These are phyloP conservation scores for Exophiala sideris DNA, from an alignment of 2,329 filamentous ascomycete genomes.

Conservation along the genomic window DNA sequence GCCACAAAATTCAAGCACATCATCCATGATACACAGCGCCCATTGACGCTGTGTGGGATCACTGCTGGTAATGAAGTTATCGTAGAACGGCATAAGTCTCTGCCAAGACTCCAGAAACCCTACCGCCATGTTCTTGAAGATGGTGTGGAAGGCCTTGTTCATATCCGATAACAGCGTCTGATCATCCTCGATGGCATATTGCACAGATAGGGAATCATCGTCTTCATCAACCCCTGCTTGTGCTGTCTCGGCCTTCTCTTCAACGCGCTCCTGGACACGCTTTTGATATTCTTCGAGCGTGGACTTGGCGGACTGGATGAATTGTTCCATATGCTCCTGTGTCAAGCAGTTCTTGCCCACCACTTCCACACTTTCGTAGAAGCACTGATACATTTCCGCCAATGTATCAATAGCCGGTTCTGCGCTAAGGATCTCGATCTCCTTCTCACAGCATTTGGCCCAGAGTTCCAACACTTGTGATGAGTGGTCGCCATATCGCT, in stretches of 20 bases:
- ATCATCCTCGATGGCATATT: constrained; percentile 94
- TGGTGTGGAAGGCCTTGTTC: constrained; percentile 99
- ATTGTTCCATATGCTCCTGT: constrained; percentile 73
- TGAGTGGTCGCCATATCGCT: constrained; percentile 77
- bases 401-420: constrained; percentile 95
- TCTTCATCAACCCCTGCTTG: constrained; percentile 88
- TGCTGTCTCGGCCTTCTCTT: constrained; percentile 78
- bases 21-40: constrained; percentile 98
- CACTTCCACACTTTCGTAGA: constrained; percentile 96
- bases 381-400: constrained; percentile 99
- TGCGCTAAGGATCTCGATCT: constrained; percentile 87
- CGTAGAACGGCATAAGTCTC: constrained; percentile 77
- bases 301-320: constrained; percentile 80
- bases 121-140: constrained; percentile 93
- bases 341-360: constrained; percentile 81
- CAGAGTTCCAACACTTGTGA: constrained; percentile 78
- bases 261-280: constrained; percentile 76
- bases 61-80: constrained; percentile 66
- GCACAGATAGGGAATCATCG: constrained; percentile 79
- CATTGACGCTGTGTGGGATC: constrained; percentile 94
- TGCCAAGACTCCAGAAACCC: constrained; percentile 87
- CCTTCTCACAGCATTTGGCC: constrained; percentile 79
- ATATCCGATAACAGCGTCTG: constrained; percentile 95
- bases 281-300: constrained; percentile 90
- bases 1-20: constrained; percentile 95